Base-by-base conservation (phyloP, 2,329 filamentous ascomycete species). In the Pseudocercospora musae region DNA sequence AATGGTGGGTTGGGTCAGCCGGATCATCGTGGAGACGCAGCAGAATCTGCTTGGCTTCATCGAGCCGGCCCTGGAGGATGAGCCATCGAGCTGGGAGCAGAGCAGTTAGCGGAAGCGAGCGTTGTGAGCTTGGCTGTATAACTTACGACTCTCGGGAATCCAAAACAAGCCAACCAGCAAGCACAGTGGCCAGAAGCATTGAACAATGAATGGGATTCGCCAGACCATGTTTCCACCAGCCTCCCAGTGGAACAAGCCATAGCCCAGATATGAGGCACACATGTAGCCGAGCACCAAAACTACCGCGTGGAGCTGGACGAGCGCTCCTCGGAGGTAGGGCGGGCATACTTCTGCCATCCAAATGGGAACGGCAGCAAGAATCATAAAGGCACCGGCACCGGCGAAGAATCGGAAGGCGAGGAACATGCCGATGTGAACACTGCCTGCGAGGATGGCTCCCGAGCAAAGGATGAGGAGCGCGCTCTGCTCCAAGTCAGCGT, bases 291-390 rank as follows among this genome's bases (percentile, higher is more conserved):
- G 37, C 13, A 70, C 59, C 13, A 70, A 49, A 0, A 62, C 50
- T 13, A 74, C 69, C 20, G 69, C 73, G 53, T 77, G 74, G 13
- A 76, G 68, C 29, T 75, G 71, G 27, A 77, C 73, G 1, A 77
- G 68, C 23, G 70, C 71, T 8, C 73, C 75, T 25, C 75, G 70
- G 23, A 73, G 66, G 18, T 71, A 64, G 4, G 69, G 67, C 4
- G 75, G 74, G 0, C 74, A 72, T 48, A 76, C 68, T 46, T 76
- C 73, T 52, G 70, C 69, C 71, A 77, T 74, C 68, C 69, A 72
- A 63, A 76, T 70, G 52, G 75, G 74, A 50, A 76, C 72, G 27
- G 72, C 71, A 5, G 71, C 70, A 8, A 75, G 60, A 40, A 73
- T 66, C 69, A 72, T 73, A 60, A 75, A 74, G 8, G 70, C 66